A percentile compares a stretch with the other conserved stretches of the same genome.
Evolutionary conservation across 139 green algal genomes (phyloP).

Genomic region (Zygnema circumcarinatum): DNA sequence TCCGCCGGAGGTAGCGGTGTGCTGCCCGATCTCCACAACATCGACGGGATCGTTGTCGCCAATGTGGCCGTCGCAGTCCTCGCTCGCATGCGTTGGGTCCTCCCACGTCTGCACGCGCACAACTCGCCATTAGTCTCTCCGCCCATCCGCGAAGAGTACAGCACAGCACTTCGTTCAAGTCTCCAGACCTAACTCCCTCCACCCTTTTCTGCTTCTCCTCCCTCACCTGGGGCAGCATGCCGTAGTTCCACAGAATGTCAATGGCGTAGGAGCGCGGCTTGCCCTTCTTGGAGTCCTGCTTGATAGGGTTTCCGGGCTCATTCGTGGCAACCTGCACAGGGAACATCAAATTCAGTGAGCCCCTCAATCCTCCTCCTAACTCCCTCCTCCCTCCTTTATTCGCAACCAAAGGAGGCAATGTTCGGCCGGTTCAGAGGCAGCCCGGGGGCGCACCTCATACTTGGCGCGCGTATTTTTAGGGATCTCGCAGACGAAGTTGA

Average conservation of each 20-base stretch:
- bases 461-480: conserved; percentile 93
- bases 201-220: not conserved
- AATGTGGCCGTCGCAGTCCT: conserved; percentile 56
- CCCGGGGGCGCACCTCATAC: conserved; percentile 85
- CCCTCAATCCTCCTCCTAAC: too few relatives aligned
- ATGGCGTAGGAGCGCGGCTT: conserved; percentile 97
- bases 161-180: not conserved
- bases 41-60: conserved; percentile 88
- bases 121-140: not conserved
- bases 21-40: conserved; percentile 68
- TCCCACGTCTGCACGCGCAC: conserved; percentile 82
- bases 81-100: conserved; percentile 79
- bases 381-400: too few relatives aligned
- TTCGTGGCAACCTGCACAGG: conserved; percentile 84
- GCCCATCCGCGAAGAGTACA: too few relatives aligned
- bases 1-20: conserved; percentile 75
- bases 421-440: not conserved
- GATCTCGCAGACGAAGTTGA: conserved; percentile 50
- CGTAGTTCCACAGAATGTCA: conserved; percentile 99
- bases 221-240: conserved; percentile 86
- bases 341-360: too few relatives aligned
- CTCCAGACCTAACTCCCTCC: not conserved
- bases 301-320: conserved; percentile 93
- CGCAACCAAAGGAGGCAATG: not conserved
- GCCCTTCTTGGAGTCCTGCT: conserved; percentile 99